Percentiles rank a stretch among this genome's conserved stretches.
These are phyloP conservation scores for Boletus reticulatus DNA, from an alignment of 768 basidiomycete species.

Conservation along the genomic window DNA sequence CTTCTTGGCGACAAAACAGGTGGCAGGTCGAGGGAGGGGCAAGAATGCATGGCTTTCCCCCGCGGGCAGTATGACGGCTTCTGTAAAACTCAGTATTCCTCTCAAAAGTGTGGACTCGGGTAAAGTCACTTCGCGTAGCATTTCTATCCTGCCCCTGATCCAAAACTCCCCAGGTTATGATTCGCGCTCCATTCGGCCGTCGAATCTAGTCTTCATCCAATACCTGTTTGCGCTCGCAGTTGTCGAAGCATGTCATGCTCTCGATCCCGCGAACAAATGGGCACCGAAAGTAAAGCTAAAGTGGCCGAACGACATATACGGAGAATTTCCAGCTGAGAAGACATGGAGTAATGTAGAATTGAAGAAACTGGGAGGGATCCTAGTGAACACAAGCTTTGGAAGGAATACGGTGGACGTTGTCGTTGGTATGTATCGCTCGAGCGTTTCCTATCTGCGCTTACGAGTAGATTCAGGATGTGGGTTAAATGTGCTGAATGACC, in stretches of 20 bases:
- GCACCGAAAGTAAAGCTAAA: conserved; percentile 73
- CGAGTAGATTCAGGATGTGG: conserved; percentile 68
- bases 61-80: conserved; percentile 78
- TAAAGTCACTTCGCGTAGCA: not conserved
- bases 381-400: conserved; percentile 86
- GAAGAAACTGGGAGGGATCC: conserved; percentile 87
- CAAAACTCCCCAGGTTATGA: not conserved
- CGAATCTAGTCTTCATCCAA: conserved; percentile 86
- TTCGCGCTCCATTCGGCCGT: conserved; percentile 27
- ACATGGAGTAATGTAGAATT: conserved; percentile 33
- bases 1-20: conserved; percentile 84
- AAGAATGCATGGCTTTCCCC: conserved; percentile 93
- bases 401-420: conserved; percentile 72
- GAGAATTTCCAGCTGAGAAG: conserved; percentile 47
- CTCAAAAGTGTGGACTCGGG: conserved; percentile 13
- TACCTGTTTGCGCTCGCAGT: conserved; percentile 91
- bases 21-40: conserved; percentile 86
- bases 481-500: conserved; percentile 78
- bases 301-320: conserved; percentile 98
- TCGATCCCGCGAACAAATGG: conserved; percentile 43
- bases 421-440: conserved; percentile 57
- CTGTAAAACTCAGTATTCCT: conserved; percentile 23
- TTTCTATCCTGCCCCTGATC: not conserved
- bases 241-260: conserved; percentile 72
- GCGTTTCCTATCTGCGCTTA: conserved; percentile 1